Base-by-base conservation (phyloP, 352 stramenopile species). In the Phytophthora agathidicida region DNA sequence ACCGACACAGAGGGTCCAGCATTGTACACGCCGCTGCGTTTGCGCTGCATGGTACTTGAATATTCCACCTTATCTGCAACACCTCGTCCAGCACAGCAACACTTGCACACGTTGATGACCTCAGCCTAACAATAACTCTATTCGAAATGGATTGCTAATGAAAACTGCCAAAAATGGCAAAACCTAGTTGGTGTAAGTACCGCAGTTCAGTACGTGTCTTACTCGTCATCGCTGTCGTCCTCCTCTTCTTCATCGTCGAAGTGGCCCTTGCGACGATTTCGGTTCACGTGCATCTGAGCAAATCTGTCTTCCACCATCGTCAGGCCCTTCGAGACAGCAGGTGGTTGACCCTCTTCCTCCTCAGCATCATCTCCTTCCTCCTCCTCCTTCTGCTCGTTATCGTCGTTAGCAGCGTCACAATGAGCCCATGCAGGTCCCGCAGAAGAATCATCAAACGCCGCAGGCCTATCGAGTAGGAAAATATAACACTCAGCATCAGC, bases 241-340 rank as follows among this genome's bases (percentile, higher is more conserved):
- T 89, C 77, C n/a, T 83, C 68, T 20, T 89, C 75, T 38, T 90
- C 81, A 7, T 88, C 79, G 30, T 90, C 81, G 16, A 91, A 87
- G 36, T 89, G 68, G n/a, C 78, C 78, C 22, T 87, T 83, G 45
- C 80, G 80, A 7, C 80, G 84, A 74, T 93, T 93, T 52, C 78
- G 79, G 63, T 93, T 93, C 52, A 91, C 67, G 39, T 88, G 68
- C 64, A 85, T 68, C 36, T 78, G 64, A 6, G 73, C 75, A 65
- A 84, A 80, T 27, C 65, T 67, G 33, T 58, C 71, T 28, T 77
- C 62, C 26, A 82, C 46, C 80, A 91, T 88, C 36, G 67, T 76
- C 37, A 91, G 72, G 37, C 73, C 77, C n/a, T 76, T 81, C n/a
- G 43, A 57, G 10, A 36, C 27, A 17, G 55, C n/a, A 20, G 49